Evolutionary conservation across 202 grass and related monocot species (phyloP).

Genomic region (Dendrocalamus latiflorus): DNA sequence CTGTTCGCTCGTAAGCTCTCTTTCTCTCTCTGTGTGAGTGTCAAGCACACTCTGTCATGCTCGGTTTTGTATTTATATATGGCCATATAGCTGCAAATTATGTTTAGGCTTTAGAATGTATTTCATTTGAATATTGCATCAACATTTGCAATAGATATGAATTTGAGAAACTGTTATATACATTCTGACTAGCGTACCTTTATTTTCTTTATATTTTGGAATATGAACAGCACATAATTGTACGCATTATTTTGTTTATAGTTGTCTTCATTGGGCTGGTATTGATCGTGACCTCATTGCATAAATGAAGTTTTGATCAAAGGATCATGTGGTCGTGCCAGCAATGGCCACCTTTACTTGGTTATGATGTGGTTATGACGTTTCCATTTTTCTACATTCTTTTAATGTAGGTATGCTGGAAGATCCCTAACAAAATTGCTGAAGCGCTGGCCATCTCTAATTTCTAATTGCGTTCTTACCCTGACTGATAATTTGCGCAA

Average conservation of each 20-base stretch:
- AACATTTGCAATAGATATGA: not conserved
- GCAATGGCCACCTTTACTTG: not conserved
- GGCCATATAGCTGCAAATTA: not conserved
- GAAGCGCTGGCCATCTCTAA: conserved; percentile 81
- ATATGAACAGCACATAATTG: not conserved
- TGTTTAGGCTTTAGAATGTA: too few relatives aligned
- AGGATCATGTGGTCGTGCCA: not conserved
- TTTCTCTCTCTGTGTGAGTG: not conserved
- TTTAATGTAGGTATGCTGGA: conserved; percentile 66
- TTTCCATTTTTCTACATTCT: conserved; percentile 30
- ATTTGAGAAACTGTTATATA: not conserved
- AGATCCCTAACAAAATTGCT: conserved; percentile 79
- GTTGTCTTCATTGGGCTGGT: not conserved
- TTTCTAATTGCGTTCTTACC: conserved; percentile 63
- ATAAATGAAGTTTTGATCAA: not conserved
- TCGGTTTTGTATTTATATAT: not conserved
- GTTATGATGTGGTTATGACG: too few relatives aligned
- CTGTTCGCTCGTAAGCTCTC: conserved; percentile 78
- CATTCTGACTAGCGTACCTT: not conserved
- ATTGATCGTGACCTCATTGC: not conserved
- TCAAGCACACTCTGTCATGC: not conserved
- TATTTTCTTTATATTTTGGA: not conserved
- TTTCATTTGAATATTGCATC: conserved; percentile 4
- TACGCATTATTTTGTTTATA: not conserved
- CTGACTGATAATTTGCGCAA: too few relatives aligned